Evolutionary conservation across 345 rosid genomes (phyloP).

Genomic region (Crucihimalaya himalaica): DNA sequence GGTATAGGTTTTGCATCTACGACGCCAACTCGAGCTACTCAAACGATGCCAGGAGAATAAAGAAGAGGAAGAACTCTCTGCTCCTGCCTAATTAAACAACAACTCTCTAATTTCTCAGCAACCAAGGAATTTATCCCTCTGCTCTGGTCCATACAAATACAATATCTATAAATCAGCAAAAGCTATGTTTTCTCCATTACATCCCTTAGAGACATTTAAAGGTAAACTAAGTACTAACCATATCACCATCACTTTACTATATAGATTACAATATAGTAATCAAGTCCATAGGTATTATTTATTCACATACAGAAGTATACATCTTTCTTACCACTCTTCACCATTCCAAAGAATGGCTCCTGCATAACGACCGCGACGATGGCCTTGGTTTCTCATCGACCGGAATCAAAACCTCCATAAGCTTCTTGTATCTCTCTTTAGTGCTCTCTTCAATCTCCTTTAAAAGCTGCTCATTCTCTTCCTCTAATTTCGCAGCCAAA

Average conservation of each 20-base stretch:
- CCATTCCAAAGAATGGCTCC: slow-evolving; percentile 70
- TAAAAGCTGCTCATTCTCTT: slow-evolving; percentile 70
- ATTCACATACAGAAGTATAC: slow-evolving; percentile 7
- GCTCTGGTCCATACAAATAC: background rate
- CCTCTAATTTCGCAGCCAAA: slow-evolving; percentile 68
- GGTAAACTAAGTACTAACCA: background rate
- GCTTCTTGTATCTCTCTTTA: slow-evolving; percentile 69
- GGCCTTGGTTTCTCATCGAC: slow-evolving; percentile 65
- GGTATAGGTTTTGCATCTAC: slow-evolving; percentile 68
- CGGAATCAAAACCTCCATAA: slow-evolving; percentile 75
- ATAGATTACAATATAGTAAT: slow-evolving; percentile 14
- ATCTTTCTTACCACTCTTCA: slow-evolving; percentile 27
- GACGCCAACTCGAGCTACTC: slow-evolving; percentile 65
- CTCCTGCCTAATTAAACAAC: slow-evolving; percentile 39
- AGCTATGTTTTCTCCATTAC: background rate
- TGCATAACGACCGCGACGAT: slow-evolving; percentile 48
- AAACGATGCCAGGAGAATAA: slow-evolving; percentile 72
- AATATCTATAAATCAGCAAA: background rate
- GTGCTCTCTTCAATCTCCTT: slow-evolving; percentile 80
- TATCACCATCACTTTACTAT: background rate
- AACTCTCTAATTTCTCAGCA: slow-evolving; percentile 12
- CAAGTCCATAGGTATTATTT: slow-evolving; percentile 6
- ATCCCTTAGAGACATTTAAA: background rate
- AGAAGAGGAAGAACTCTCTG: slow-evolving; percentile 70
- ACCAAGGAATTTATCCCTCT: slow-evolving; percentile 2